Base-by-base conservation (phyloP, 2,329 filamentous ascomycete species). In the Aspergillus niger region DNA sequence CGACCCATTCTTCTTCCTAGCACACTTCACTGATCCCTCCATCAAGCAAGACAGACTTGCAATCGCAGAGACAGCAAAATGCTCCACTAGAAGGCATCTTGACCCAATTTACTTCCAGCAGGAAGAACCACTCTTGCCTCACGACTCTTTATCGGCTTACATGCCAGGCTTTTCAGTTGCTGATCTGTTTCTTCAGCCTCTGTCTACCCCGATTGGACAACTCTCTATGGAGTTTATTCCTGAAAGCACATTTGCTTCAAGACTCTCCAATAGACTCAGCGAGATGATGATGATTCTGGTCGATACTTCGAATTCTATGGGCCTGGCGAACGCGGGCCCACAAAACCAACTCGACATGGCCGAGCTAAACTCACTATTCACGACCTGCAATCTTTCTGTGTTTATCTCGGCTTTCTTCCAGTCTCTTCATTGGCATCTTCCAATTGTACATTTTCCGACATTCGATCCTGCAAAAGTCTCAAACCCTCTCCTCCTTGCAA, bases 371-470 rank as follows among this genome's bases (percentile, higher is more conserved):
- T 47, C 68, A 0, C 53, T 73, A 0, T 64, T 73, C 1, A 67
- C 65, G 1, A 62, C 68, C 10, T 65, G 67, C 0, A 72, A 72
- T 36, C 65, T 73, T n/a, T 65, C 69, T 0, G 48, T 59, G 10
- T 73, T 71, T 11, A 68, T 72, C 30, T 69, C 70, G 3, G 69
- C 63, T 0, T 73, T 69, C 56, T 73, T 73, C 15, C 69, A 72
- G 13, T 70, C 71, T n/a, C 63, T 73, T 2, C 69, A 73, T 53
- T 73, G 71, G 71, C 71, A 73, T 47, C 58, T 73, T 7, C 71
- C 71, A 0, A 67, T 73, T 10, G 69, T 73, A 1, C 71, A 73
- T 59, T 73, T 70, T 15, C 70, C 71, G 20, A 72, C 70, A 4
- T 72, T 73, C 28, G 66, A 72, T 30, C 71, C 71, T 0, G 68